Conservation (phyloP, 495 filamentous ascomycete genomes). For the Penicillium desertorum region DNA sequence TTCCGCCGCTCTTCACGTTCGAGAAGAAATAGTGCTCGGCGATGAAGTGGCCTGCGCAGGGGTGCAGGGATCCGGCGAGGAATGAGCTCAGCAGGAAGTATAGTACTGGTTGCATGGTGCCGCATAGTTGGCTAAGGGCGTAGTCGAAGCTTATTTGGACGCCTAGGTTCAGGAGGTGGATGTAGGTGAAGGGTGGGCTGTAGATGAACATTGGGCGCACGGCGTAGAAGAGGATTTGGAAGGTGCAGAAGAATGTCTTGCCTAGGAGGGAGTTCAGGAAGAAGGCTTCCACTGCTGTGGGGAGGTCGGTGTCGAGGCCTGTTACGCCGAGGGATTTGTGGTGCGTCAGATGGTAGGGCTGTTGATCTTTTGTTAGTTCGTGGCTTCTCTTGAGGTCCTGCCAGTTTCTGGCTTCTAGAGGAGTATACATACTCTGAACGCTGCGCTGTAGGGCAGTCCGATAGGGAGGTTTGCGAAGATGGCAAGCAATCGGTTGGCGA, state of each 20-base stretch:
- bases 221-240: slow-evolving; percentile 99
- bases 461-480: slow-evolving; percentile 96
- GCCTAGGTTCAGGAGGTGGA: slow-evolving; percentile 78
- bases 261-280: slow-evolving; percentile 95
- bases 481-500: slow-evolving; percentile 81
- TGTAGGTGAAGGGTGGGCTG: slow-evolving; percentile 78
- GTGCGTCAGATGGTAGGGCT: slow-evolving; percentile 98
- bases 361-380: slow-evolving; percentile 13
- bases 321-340: slow-evolving; percentile 98
- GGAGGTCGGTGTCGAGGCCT: slow-evolving; percentile 94
- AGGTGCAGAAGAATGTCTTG: slow-evolving; percentile 99
- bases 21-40: slow-evolving; percentile 99
- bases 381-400: not conserved
- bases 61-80: slow-evolving; percentile 90
- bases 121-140: slow-evolving; percentile 55
- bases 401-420: too few species aligned
- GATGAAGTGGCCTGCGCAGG: slow-evolving; percentile 97
- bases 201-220: slow-evolving; percentile 96
- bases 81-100: slow-evolving; percentile 89
- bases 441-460: slow-evolving; percentile 92
- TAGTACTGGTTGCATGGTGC: slow-evolving; percentile 57
- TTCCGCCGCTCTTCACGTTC: slow-evolving; percentile 56
- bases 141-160: slow-evolving; percentile 78
- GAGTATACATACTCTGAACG: slow-evolving; percentile 68
- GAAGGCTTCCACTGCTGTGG: slow-evolving; percentile 86